Base-by-base conservation (phyloP, 169 alveolate species). In the Plasmodium billcollinsi region DNA sequence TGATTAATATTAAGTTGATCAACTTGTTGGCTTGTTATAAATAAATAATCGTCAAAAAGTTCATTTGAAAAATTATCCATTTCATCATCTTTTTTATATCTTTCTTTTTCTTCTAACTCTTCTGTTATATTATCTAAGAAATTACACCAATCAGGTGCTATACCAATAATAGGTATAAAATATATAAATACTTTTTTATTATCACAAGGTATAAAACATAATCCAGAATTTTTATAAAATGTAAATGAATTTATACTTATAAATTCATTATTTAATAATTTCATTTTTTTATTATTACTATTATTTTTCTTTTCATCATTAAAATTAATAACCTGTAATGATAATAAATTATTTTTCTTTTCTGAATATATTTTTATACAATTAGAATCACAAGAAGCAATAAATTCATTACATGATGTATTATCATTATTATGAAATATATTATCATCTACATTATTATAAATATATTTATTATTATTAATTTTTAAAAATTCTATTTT, bases 141-240 rank as follows among this genome's bases (percentile, higher is more conserved):
- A 52, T 99, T 94, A 61, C 99, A 97, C 99, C 99, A 98, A 24
- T 90, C 96, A 58, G 99, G 99, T 11, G 99, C 99, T 8, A 98
- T 96, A 1, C 99, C 99, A 45, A 98, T 88, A 73, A 93, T 90
- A 12, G 99, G 99, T 6, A 97, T 93, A 89, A 97, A 98, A 92
- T 96, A 97, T 18, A 97, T 94, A 47, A 98, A 99, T 0, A 98
- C 94, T 89, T 98, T 96, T 39, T 97, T 95, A 65, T 96, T 94
- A 92, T 98, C 99, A 39, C 97, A 96, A 1, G 98, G 98, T 8
- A 96, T 95, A 90, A 97, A 96, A 69, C 98, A 93, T 83, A 98
- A 66, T 11, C 99, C 99, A 7, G 98, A 93, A 72, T 97, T 95
- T 9, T 96, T 96, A 73, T 95, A 96, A 63, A 94, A 94, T 1